Base-by-base conservation (phyloP, 768 basidiomycete species). In the Tephrocybe sp. region DNA sequence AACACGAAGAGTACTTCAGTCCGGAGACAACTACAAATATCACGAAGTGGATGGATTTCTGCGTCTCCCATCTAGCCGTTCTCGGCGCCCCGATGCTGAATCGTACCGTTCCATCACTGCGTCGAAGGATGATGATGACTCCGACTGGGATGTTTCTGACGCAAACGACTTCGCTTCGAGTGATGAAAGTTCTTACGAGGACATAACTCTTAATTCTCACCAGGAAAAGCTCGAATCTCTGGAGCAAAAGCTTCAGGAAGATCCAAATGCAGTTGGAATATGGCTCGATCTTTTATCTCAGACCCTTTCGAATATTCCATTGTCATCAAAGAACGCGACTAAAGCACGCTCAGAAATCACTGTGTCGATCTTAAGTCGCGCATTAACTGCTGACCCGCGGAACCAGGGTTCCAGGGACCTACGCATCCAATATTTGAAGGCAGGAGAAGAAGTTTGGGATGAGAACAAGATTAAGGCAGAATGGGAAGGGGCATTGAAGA, bases 401-500 rank as follows among this genome's bases (percentile, higher is more conserved):
- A 86, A 86, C 59, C 45, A 61, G 2, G 62, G 55, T 18, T 86
- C 84, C 3, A 70, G 69, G 33, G 37, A 61, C 3, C 68, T 93
- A 24, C 74, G 77, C n/a, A 60, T 88, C 24, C 76, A 74, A 47
- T 86, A 87, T 66, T 69, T 93, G 39, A 77, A 76, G 46, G 80
- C 85, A 1, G 88, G 88, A 15, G 86, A 88, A 65, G 81, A 87
- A 51, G 58, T 86, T 15, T 91, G 88, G 88, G 62, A 75, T 19
- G 72, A 72, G 47, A 70, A 69, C 36, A 80, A 80, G 64, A 58
- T 85, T 15, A 46, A 60, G 19, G 69, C 70, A 3, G 86, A 90
- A 57, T 93, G 91, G 91, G 83, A 88, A 47, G 71, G 75, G 16
- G 81, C 84, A 2, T 62, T 90, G 54, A 69, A 67, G 31, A 57